Evolutionary conservation across 2,329 filamentous ascomycete genomes (phyloP).

Genomic region (Penicillium carneum): DNA sequence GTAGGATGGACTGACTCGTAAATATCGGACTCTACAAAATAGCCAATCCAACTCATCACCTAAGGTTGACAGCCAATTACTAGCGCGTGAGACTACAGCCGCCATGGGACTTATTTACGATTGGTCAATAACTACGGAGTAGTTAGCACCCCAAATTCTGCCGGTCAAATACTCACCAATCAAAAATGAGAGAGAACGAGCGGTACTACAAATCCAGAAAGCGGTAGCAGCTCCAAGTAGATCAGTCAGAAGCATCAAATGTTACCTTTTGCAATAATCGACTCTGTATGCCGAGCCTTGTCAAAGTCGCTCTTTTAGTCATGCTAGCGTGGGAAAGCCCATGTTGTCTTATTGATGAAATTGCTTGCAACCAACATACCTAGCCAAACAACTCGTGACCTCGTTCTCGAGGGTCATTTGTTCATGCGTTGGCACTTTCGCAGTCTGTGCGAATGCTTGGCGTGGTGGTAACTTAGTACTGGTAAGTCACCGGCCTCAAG

Average conservation of each 20-base stretch:
- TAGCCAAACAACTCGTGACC: constrained; percentile 7
- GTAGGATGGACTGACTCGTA: too few species aligned
- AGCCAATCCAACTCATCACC: background rate
- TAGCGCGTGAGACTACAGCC: too few species aligned
- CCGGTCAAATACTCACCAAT: too few species aligned
- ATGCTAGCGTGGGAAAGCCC: background rate
- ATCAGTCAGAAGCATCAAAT: background rate
- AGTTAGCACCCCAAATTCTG: too few species aligned
- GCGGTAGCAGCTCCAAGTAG: too few species aligned
- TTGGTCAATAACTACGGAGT: too few species aligned
- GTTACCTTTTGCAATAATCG: background rate
- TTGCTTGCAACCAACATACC: constrained; percentile 9
- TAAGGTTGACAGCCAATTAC: constrained; percentile 12
- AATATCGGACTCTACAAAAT: background rate
- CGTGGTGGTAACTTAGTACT: background rate
- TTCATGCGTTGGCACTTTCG: background rate
- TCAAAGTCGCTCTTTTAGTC: background rate
- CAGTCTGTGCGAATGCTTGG: constrained; percentile 10
- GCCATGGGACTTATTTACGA: too few species aligned
- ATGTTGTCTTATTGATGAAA: background rate
- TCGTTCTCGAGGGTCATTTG: constrained; percentile 9
- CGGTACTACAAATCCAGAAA: too few species aligned
- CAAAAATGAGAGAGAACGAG: too few species aligned
- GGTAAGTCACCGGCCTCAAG: background rate
- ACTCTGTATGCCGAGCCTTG: background rate